Conservation (phyloP, 495 filamentous ascomycete species). For the Durotheca rogersii region DNA sequence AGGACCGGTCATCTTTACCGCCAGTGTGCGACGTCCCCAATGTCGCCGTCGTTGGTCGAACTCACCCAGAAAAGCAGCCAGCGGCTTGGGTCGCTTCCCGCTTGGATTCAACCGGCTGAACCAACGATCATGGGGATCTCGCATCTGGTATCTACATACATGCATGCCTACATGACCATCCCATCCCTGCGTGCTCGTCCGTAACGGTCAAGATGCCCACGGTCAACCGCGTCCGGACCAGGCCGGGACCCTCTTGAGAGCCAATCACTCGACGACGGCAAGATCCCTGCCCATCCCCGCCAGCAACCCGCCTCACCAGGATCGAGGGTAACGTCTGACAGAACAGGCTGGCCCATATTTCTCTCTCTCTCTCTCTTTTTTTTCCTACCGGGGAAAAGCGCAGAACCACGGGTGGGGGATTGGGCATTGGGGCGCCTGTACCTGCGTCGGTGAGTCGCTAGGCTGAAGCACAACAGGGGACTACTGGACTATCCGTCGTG, state of each 20-base stretch:
- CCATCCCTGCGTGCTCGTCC: conserved; percentile 26
- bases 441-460: conserved; percentile 29
- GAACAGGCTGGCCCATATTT: conserved; percentile 5
- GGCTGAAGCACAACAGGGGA: conserved; percentile 20
- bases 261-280: conserved; percentile 17
- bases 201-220: conserved; percentile 24
- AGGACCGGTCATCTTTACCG: neutral
- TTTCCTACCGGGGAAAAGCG: neutral
- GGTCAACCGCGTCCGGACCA: conserved; percentile 25
- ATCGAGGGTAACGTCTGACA: neutral
- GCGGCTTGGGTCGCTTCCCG: neutral
- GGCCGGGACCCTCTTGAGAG: conserved; percentile 5
- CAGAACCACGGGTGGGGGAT: neutral
- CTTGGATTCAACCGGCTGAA: conserved; percentile 2
- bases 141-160: neutral
- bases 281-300: conserved; percentile 21
- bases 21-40: neutral
- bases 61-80: conserved; percentile 1
- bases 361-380: conserved; percentile 2
- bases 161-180: conserved; percentile 4
- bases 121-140: conserved; percentile 9
- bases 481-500: conserved; percentile 16
- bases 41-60: conserved; percentile 2
- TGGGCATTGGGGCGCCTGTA: conserved; percentile 9
- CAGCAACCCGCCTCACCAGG: conserved; percentile 8